Evolutionary conservation across 768 basidiomycete species (phyloP), one percentile per base, ranked within the genome.

Genomic region (Podaxis sp.): DNA sequence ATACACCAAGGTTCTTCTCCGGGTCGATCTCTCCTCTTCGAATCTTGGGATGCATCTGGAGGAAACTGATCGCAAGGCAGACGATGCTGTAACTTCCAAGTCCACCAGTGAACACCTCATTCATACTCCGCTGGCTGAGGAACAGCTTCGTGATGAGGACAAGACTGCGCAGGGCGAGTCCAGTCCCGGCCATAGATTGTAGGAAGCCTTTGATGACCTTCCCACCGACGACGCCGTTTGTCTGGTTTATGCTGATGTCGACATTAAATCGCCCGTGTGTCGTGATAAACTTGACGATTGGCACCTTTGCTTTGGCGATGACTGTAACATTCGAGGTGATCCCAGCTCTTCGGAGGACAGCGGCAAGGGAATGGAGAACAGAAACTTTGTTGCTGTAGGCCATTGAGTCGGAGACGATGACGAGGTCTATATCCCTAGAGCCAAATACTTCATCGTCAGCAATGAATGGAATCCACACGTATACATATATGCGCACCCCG

Each of bases 41-140:
- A 64, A 99, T 87, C 73, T 96, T 96, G 1, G 97, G 97, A 69
- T 99, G 97, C 83, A 97, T 93, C 82, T 99, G 97, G 53, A 99
- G 79, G 73, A 99, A 99, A 73, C 87, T 93, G 67, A 98, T 86
- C 11, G 90, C 95, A 61, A 99, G 75, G 73, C 93, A 97, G 60
- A 98, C 94, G 63, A 97, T 93, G 67, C 90, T 88, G 72, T 98
- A 99, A 70, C 92, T 94, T 22, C 96, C 96, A 39, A 99, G 74
- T 2, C 97, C 97, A 7, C 97, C 96, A 0, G 90, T 92, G 73
- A 89, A 98, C n/a, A 99, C 96, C 74, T 99, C 97, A 73, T 99
- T 99, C 94, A 98, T 92, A 30, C 86, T 85, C 44, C 96, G 81
- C 72, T 97, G 94, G 66, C 82, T 84, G 59, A 99, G 81, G 74